These are phyloP conservation scores for Trypanosoma congolense DNA, from an alignment of 208 protist genomes.

Conservation along the genomic window DNA sequence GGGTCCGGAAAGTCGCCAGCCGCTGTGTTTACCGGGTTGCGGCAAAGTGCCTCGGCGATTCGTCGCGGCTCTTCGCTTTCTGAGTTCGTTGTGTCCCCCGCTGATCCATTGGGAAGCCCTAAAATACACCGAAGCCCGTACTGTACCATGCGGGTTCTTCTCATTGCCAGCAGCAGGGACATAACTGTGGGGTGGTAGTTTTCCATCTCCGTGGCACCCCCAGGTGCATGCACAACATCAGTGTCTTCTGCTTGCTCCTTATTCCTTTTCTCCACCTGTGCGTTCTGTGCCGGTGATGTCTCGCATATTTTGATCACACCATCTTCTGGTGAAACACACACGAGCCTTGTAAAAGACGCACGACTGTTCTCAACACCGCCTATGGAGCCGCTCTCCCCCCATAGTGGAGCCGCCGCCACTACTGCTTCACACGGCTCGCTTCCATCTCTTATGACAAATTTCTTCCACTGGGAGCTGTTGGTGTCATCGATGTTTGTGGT, in stretches of 20 bases:
- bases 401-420: conserved; percentile 12
- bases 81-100: neutral
- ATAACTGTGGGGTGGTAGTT: conserved; percentile 14
- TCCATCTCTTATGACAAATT: neutral
- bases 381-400: neutral
- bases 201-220: neutral
- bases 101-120: neutral
- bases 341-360: neutral
- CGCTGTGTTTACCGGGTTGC: neutral
- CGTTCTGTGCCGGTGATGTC: neutral
- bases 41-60: neutral
- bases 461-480: conserved; percentile 4
- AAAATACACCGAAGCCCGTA: conserved; percentile 5
- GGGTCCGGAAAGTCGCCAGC: neutral
- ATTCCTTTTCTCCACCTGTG: neutral
- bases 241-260: neutral
- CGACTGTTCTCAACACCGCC: neutral
- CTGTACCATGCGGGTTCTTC: neutral
- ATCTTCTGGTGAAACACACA: conserved; percentile 16
- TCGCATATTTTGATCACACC: conserved; percentile 9
- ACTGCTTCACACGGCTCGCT: conserved; percentile 2
- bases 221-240: neutral
- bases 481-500: neutral
- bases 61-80: neutral
- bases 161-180: conserved; percentile 13